Evolutionary conservation across 345 rosid genomes (phyloP), one percentile per base, ranked within the genome.

Genomic region (Corymbia maculata): DNA sequence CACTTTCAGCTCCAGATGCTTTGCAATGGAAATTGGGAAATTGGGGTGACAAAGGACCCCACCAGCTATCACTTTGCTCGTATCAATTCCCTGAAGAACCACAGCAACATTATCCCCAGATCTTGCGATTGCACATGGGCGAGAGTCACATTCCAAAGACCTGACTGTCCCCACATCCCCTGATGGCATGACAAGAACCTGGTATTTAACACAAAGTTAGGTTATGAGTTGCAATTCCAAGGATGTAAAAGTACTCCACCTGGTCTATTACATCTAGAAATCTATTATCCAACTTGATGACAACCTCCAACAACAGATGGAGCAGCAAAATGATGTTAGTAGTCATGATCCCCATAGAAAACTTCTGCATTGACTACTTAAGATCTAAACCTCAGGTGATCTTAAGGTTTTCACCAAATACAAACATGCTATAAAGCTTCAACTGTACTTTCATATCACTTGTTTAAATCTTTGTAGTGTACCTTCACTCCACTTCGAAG

Each of bases 1-100:
- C 89, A 97, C 95, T 91, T 91, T 95, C 89, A 98, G 89, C 91
- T 96, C 99, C 92, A 97, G 89, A 92, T 89, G 98, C 80, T 91
- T 90, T 75, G 98, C 94, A 86, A 94, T 91, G 32, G 97, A 88
- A 88, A 96, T 95, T 8, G 98, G 98, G 87, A 90, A 97, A 92
- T 94, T 98, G 22, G 98, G 98, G 92, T 98, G 99, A 89, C 99
- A 97, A 84, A 97, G 89, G 19, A 95, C 98, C 86, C 95, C 99
- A 49, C 99, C 99, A 88, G 99, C 93, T 90, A 95, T 94, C 68
- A 94, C 96, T 89, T 90, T 87, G 89, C 88, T 94, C 53, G 89
- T 95, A 86, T 97, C 99, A 36, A 98, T 88, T 85, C 99, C 98
- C 85, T 90, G 94, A 89, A 98, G 94, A 91, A 91, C 92, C 84